These are phyloP conservation scores for Macroventuria anomochaeta DNA, from an alignment of 2,329 filamentous ascomycete species.

Conservation along the genomic window DNA sequence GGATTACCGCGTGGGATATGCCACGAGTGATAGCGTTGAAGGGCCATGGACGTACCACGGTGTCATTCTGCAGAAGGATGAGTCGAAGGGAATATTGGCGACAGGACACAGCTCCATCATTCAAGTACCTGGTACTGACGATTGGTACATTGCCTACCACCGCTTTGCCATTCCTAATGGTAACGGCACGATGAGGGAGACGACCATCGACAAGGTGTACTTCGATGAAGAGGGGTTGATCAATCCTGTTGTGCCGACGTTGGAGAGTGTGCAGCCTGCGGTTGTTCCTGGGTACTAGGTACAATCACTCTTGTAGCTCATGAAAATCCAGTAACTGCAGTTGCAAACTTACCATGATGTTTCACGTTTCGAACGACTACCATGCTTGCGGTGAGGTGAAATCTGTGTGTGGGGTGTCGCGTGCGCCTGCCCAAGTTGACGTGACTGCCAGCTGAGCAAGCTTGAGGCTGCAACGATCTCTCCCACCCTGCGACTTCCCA, in stretches of 20 bases:
- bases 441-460: constrained; percentile 8
- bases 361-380: neutral
- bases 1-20: constrained; percentile 39
- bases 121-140: constrained; percentile 36
- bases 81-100: constrained; percentile 28
- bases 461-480: neutral
- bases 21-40: constrained; percentile 26
- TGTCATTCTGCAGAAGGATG: constrained; percentile 34
- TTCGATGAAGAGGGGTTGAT: constrained; percentile 36
- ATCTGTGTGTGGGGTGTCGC: neutral
- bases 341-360: too few species aligned
- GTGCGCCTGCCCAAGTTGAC: neutral
- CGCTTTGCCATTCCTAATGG: constrained; percentile 36
- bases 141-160: constrained; percentile 43
- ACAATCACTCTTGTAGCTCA: too few species aligned
- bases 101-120: constrained; percentile 37
- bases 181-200: constrained; percentile 33
- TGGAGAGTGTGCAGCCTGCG: constrained; percentile 27
- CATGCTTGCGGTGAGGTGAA: constrained; percentile 1
- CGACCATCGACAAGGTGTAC: constrained; percentile 34
- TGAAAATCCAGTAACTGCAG: too few species aligned
- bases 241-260: constrained; percentile 31
- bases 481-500: neutral
- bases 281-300: neutral
- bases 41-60: constrained; percentile 38